Base-by-base conservation (phyloP, 495 filamentous ascomycete species). In the Penicillium macrosclerotiorum region DNA sequence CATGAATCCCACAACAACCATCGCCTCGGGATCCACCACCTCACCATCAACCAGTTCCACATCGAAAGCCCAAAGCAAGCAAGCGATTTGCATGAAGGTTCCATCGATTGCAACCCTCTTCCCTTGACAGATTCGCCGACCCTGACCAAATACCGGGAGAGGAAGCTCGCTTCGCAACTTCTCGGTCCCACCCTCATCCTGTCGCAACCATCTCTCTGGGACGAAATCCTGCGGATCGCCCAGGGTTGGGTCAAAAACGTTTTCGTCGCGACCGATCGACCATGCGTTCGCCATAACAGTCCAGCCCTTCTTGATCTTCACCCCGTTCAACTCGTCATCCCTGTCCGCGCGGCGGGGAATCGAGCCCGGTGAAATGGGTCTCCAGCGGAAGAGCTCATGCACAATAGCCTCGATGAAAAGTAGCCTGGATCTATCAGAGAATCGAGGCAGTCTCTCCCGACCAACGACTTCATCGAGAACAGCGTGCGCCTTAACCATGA, bases 271-370 rank as follows among this genome's bases (percentile, higher is more conserved):
- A 20, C 59, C 47, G 35, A 67, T 62, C 0, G 53, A 51, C 77
- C 78, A 81, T 51, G 78, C 77, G 47, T 77, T 79, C 0, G 77
- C 75, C 27, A 81, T 63, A 13, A 81, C 52, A 20, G 77, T 72
- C 0, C 71, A 74, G 1, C 69, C 70, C 53, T 76, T 78, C 35
- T 60, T 63, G 45, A 81, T 79, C 37, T 61, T 69, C 18, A 78
- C 68, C 1, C 75, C 77, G 2, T 70, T 54, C 44, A 67, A 76
- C 20, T 69, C 70, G 45, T 77, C 75, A 16, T 78, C 73, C 0
- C 53, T 54, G 36, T 80, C 77, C 0, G 69, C 72, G 32, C 77
- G 65, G 30, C 77, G 77, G 0, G 78, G 78, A 18, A 81, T 64
- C 1, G 61, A 60, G 1, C 54, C 61, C 2, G 63, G 59, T 0